A percentile compares a stretch with the other conserved stretches of the same genome.
These are phyloP conservation scores for Castanea sativa DNA, from an alignment of 306 rosid genomes.

Conservation along the genomic window DNA sequence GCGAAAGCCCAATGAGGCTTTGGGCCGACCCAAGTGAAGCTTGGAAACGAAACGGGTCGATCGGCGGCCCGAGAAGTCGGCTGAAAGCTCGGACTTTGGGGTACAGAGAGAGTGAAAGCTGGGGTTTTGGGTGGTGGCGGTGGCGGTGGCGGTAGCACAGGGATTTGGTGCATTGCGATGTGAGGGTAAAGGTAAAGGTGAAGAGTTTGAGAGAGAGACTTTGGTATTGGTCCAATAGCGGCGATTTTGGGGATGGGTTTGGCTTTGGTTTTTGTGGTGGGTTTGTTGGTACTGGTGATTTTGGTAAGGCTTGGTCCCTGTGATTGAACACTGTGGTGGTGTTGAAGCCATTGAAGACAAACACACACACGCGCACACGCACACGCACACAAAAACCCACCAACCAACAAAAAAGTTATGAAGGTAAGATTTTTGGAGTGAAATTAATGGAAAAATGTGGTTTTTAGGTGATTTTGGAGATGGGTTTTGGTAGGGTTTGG, in stretches of 20 bases:
- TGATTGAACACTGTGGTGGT: constrained; percentile 62
- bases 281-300: constrained; percentile 42
- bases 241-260: constrained; percentile 29
- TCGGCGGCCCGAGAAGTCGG: constrained; percentile 77
- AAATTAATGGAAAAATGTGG: background rate
- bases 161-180: constrained; percentile 31
- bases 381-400: background rate
- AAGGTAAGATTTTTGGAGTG: background rate
- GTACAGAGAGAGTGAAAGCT: constrained; percentile 47
- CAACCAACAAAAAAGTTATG: too few relatives aligned
- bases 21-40: constrained; percentile 68
- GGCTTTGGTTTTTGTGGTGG: constrained; percentile 38
- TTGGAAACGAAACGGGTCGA: constrained; percentile 77
- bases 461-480: background rate
- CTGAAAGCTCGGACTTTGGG: constrained; percentile 46
- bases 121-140: constrained; percentile 34
- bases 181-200: constrained; percentile 21
- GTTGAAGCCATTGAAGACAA: constrained; percentile 54
- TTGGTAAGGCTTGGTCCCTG: constrained; percentile 46
- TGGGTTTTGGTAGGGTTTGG: constrained; percentile 21
- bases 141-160: constrained; percentile 21
- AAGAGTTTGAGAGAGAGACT: constrained; percentile 44
- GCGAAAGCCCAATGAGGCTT: constrained; percentile 40
- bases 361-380: background rate
- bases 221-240: constrained; percentile 37